These are phyloP conservation scores for Mucor indicus DNA, from an alignment of 371 early-diverging fungal genomes.

Conservation along the genomic window DNA sequence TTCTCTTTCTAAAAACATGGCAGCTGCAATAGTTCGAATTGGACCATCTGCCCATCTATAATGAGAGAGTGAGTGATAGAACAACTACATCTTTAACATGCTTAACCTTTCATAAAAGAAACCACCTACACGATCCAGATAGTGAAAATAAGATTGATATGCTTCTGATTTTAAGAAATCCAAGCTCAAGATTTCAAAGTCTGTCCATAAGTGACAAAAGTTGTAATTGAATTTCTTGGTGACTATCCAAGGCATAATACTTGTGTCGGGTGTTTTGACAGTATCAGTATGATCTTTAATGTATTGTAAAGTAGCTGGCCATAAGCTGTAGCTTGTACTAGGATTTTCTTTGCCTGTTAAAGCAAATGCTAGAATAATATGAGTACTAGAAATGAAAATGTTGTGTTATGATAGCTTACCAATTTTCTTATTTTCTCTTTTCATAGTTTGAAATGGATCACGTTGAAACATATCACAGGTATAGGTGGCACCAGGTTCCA, in stretches of 20 bases:
- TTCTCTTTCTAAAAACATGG: conserved; percentile 72
- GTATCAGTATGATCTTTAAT: conserved; percentile 31
- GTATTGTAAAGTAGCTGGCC: conserved; percentile 61
- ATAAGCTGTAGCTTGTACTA: conserved; percentile 63
- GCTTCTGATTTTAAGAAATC: conserved; percentile 68
- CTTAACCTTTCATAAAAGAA: conserved; percentile 90
- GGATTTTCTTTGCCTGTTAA: conserved; percentile 71
- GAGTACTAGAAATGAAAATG: too few species aligned
- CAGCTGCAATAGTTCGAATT: conserved; percentile 82
- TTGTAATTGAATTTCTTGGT: conserved; percentile 39
- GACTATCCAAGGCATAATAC: conserved; percentile 31
- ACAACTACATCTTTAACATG: neutral
- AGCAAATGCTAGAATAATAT: conserved; percentile 42
- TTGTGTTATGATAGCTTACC: conserved; percentile 39
- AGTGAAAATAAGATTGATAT: conserved; percentile 78
- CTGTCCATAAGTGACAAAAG: conserved; percentile 77
- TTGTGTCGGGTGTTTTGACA: conserved; percentile 3
- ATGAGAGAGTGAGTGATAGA: conserved; percentile 12
- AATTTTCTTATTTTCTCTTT: conserved; percentile 74
- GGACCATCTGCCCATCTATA: conserved; percentile 60
- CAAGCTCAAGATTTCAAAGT: conserved; percentile 66
- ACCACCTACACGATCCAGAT: conserved; percentile 77
- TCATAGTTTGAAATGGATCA: conserved; percentile 88
- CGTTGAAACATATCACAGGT: conserved; percentile 71
- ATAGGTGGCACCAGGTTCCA: conserved; percentile 89